Conservation (phyloP, 2,329 filamentous ascomycete genomes). For the Aspergillus flavus region DNA sequence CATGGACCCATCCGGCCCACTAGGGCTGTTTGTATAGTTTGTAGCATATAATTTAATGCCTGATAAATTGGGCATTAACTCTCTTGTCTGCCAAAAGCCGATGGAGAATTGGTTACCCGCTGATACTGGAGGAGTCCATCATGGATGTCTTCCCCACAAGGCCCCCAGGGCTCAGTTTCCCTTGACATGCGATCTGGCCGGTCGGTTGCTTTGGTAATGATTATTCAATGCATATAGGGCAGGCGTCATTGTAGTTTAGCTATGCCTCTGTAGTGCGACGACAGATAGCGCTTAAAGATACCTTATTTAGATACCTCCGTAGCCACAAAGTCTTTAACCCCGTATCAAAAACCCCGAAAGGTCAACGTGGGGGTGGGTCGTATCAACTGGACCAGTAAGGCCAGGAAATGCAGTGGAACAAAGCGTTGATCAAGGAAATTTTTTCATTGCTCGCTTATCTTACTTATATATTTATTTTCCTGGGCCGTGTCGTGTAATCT, state of each 20-base stretch:
- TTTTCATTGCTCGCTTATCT: not conserved
- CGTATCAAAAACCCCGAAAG: not conserved
- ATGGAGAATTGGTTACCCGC: too few species aligned
- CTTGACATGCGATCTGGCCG: not conserved
- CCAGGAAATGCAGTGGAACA: not conserved
- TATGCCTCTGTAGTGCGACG: not conserved
- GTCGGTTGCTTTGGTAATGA: too few species aligned
- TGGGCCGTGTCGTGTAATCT: not conserved
- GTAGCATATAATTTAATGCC: not conserved
- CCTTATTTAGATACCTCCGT: not conserved
- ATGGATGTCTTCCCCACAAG: not conserved
- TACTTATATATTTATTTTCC: not conserved
- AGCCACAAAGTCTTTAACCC: not conserved
- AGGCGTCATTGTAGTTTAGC: not conserved
- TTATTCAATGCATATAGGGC: not conserved
- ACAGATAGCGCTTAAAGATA: not conserved
- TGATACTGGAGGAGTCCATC: too few species aligned
- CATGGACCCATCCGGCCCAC: not conserved
- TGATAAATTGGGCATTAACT: not conserved
- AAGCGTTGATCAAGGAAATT: not conserved
- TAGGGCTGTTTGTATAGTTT: not conserved
- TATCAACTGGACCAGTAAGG: not conserved
- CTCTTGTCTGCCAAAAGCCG: too few species aligned
- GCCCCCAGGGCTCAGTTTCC: not conserved
- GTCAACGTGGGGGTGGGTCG: slow-evolving; percentile 1